Evolutionary conservation across 164 flowering plant species (phyloP), one percentile per base, ranked within the genome.

Genomic region (Tetrastigma voinierianum): DNA sequence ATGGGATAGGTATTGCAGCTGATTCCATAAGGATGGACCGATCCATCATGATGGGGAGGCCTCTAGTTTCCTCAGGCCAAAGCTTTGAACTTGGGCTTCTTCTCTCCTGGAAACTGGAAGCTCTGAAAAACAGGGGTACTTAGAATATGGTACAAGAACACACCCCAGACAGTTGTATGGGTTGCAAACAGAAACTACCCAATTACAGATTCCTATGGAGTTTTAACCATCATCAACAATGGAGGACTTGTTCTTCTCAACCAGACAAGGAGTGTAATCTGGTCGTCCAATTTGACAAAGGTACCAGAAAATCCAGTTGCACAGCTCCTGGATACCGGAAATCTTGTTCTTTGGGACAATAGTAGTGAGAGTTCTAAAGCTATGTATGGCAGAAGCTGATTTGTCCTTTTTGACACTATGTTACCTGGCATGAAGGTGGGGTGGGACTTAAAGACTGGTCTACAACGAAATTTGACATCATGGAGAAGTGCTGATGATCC

Each of bases 121-220:
- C 40, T 32, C 40, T 7, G 6, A 32, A 0, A 32, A 32, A 0
- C 0, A n/a, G n/a, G n/a, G 40, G 40, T 32, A 32, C 40, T 32
- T 32, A 4, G 40, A 32, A 32, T 32, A 32, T 32, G 40, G 40
- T 32, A 32, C 40, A 51, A 16, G 9, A 51, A 14, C n/a, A 9
- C 54, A 51, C 15, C n/a, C 18, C 17, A 9, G n/a, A 51, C 62
- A 2, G 49, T 17, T 17, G 62, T 59, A 7, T 59, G 62, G 62
- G 62, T 59, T 16, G 62, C 62, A 1, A 59, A 59, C 49, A 16
- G 62, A 40, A 48, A 59, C 23, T 18, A 18, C 23, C 62, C 62
- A 9, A 1, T 59, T 0, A 18, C 48, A 8, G 15, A 17, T 18
- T 24, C 49, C 9, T n/a, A 15, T 1, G 23, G 62, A 17, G 48